Base-by-base conservation (phyloP, 371 early-diverging fungal species). In the Mortierella sp. region DNA sequence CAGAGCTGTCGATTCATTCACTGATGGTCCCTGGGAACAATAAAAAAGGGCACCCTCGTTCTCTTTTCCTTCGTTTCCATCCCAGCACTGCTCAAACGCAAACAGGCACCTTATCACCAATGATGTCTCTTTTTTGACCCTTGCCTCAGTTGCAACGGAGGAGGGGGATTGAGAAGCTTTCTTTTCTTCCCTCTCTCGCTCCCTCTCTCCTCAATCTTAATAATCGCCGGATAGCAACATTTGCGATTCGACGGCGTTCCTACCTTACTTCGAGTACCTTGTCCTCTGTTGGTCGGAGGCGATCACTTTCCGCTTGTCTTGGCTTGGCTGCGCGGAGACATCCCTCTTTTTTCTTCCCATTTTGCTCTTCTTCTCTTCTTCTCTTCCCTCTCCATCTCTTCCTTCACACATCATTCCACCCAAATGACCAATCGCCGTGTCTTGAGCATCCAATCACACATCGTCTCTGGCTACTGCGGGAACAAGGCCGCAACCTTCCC, bases 401-500 rank as follows among this genome's bases (percentile, higher is more conserved):
- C 28, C 47, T 14, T 42, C 34, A 13, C 42, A 24, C 50, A 28
- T 28, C 68, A 65, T 28, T 28, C 3, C 58, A 19, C 24, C 58
- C n/a, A 47, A 71, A 81, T 81, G 82, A 38, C 77, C 54, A 68
- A 70, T 16, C 81, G 80, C 3, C 91, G 97, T 65, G 96, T 97
- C 14, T 91, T 98, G 38, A 96, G 96, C 57, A 94, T 98, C 76
- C 97, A 98, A 87, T 96, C 96, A 3, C 98, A 98, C 84, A 97
- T 96, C 77, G 97, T 97, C 5, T 95, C 95, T 44, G 97, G 97
- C 45, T 97, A 96, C 72, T 83, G 89, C 90, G 95, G 95, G 38
- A 96, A 97, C 90, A 96, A 96, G 84, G 95, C 97, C 5, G 97
- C 98, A 0, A 95, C 96, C 1, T 97, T 97, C 82, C 97, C 99